Percentiles rank a stretch among this genome's conserved stretches.
These are phyloP conservation scores for Mycoemilia scoparia DNA, from an alignment of 192 early-diverging fungal species.

Conservation along the genomic window DNA sequence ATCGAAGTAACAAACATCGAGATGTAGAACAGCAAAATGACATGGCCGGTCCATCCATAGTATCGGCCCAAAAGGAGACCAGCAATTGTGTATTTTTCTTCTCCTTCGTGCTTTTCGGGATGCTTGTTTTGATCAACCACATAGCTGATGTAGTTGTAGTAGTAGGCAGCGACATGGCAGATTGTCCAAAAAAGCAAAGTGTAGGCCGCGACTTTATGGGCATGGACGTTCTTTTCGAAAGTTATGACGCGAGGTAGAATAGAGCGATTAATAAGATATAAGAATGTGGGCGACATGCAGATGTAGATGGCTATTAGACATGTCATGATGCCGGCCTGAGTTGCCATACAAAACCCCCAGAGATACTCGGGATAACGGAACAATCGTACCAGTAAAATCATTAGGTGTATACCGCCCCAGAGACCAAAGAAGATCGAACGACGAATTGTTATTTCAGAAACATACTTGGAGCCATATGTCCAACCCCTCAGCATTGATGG, in stretches of 20 bases:
- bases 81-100: conserved; percentile 18
- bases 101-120: no score
- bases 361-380: no score
- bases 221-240: conserved; percentile 71
- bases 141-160: conserved; percentile 44
- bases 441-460: conserved; percentile 22
- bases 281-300: conserved; percentile 63
- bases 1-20: conserved; percentile 16
- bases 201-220: conserved; percentile 63
- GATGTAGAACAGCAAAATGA: conserved; percentile 18
- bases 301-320: conserved; percentile 42
- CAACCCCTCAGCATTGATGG: no score
- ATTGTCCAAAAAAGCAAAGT: conserved; percentile 50
- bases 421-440: conserved; percentile 11
- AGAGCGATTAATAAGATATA: conserved; percentile 55
- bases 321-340: conserved; percentile 17
- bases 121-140: conserved; percentile 16
- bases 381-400: conserved; percentile 9
- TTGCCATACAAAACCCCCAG: no score
- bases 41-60: conserved; percentile 57
- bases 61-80: conserved; percentile 35
- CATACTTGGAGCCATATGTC: no score
- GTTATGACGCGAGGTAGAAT: conserved; percentile 49
- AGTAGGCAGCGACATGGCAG: conserved; percentile 51
- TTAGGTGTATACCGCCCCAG: conserved; percentile 18